Evolutionary conservation across 371 early-diverging fungal species (phyloP).

Genomic region (Mucor lusitanicus): DNA sequence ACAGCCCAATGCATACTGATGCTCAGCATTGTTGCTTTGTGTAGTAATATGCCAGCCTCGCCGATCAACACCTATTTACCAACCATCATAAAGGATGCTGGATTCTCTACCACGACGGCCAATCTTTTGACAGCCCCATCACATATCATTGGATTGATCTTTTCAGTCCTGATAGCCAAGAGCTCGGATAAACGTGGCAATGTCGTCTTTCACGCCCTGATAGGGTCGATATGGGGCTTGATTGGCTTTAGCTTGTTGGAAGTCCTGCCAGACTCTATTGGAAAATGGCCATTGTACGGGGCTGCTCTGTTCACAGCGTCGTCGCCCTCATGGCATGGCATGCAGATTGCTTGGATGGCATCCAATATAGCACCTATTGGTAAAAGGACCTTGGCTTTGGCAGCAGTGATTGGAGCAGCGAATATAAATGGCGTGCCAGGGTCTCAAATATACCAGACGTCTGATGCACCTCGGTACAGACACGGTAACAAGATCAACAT

Average conservation of each 20-base stretch:
- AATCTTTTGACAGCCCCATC: conserved; percentile 58
- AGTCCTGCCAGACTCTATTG: conserved; percentile 36
- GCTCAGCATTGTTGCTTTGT: not conserved
- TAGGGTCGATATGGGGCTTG: conserved; percentile 41
- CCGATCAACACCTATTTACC: conserved; percentile 57
- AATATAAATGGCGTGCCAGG: conserved; percentile 31
- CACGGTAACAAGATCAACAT: conserved; percentile 43
- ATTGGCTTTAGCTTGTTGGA: conserved; percentile 43
- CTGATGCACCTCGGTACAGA: conserved; percentile 43
- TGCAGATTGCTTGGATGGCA: conserved; percentile 38
- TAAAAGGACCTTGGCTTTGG: conserved; percentile 26
- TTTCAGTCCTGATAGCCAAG: conserved; percentile 44
- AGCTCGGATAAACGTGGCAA: conserved; percentile 46
- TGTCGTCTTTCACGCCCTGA: conserved; percentile 45
- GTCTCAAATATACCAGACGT: conserved; percentile 23
- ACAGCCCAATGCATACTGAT: conserved; percentile 24
- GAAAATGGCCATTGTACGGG: conserved; percentile 39
- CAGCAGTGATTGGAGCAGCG: conserved; percentile 30
- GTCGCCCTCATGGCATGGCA: conserved; percentile 49
- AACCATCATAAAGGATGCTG: conserved; percentile 48
- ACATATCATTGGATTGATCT: conserved; percentile 38
- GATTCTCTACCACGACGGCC: conserved; percentile 48
- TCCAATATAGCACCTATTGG: conserved; percentile 27
- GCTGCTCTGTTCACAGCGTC: conserved; percentile 17
- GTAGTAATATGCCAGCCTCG: conserved; percentile 38